These are phyloP conservation scores for Pouteria glomerata DNA, from an alignment of 148 eudicot species.

Conservation along the genomic window DNA sequence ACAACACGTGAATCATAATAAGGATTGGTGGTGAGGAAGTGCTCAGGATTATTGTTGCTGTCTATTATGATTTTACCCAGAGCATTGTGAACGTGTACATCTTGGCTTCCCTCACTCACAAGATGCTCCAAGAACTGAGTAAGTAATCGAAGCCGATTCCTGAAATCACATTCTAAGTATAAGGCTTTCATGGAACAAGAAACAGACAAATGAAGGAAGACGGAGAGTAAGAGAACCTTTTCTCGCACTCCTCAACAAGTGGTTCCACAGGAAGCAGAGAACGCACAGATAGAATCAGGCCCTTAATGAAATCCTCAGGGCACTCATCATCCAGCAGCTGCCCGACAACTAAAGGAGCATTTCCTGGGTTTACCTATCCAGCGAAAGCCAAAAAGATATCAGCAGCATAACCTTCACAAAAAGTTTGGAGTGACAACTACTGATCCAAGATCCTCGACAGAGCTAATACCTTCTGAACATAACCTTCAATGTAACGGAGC, in stretches of 20 bases:
- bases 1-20: constrained; percentile 97
- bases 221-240: constrained; percentile 41
- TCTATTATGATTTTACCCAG: constrained; percentile 94
- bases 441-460: background rate
- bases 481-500: constrained; percentile 98
- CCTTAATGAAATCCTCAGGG: constrained; percentile 96
- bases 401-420: constrained; percentile 4
- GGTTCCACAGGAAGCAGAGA: constrained; percentile 97
- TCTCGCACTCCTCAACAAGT: constrained; percentile 90
- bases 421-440: background rate
- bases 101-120: constrained; percentile 96
- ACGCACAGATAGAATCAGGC: constrained; percentile 91
- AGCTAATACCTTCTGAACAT: constrained; percentile 78
- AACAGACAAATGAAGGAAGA: background rate
- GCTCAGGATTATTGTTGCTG: constrained; percentile 95
- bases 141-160: constrained; percentile 92
- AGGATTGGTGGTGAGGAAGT: constrained; percentile 92
- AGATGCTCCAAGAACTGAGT: constrained; percentile 97
- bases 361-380: constrained; percentile 82
- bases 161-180: constrained; percentile 23
- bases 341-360: constrained; percentile 96
- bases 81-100: constrained; percentile 97
- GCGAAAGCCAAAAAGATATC: constrained; percentile 9
- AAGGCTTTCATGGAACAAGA: constrained; percentile 9
- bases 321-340: constrained; percentile 97